Conservation (phyloP, 139 green algal genomes). For the Deuterostichococcus epilithicus region DNA sequence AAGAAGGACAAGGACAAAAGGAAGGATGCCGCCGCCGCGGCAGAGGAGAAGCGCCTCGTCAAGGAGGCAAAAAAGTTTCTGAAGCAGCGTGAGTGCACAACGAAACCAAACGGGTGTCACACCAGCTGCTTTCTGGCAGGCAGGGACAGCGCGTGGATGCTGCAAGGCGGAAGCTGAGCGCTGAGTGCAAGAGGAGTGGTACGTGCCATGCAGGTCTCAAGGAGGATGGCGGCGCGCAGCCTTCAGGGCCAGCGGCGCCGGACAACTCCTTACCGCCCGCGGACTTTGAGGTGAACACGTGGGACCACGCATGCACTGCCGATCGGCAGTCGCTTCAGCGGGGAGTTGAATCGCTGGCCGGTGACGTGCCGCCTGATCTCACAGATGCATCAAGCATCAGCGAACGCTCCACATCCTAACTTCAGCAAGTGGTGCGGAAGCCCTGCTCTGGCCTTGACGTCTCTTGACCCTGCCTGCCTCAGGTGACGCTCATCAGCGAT, state of each 20-base stretch:
- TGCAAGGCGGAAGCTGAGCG: background rate
- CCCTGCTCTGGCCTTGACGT: background rate
- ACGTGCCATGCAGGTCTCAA: background rate
- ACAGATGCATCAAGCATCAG: conserved; percentile 4
- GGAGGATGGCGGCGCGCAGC: background rate
- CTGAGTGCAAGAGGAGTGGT: background rate
- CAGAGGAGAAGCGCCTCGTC: conserved; percentile 20
- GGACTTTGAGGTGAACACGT: background rate
- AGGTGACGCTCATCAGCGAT: conserved; percentile 26
- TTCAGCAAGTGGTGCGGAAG: too few species aligned
- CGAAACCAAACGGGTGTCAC: background rate
- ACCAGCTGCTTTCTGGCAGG: background rate
- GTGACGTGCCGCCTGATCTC: background rate
- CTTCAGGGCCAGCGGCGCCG: too few species aligned
- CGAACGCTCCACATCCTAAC: conserved; percentile 3
- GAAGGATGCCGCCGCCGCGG: conserved; percentile 21
- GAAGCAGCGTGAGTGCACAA: conserved; percentile 28
- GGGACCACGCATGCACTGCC: background rate
- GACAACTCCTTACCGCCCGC: background rate
- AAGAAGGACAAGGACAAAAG: conserved; percentile 30
- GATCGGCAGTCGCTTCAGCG: background rate
- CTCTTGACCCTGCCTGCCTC: background rate
- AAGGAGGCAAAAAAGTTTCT: conserved; percentile 39
- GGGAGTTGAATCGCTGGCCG: background rate
- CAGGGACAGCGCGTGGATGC: background rate